Conservation (phyloP, 2,329 filamentous ascomycete species). For the Aureobasidium vineae region DNA sequence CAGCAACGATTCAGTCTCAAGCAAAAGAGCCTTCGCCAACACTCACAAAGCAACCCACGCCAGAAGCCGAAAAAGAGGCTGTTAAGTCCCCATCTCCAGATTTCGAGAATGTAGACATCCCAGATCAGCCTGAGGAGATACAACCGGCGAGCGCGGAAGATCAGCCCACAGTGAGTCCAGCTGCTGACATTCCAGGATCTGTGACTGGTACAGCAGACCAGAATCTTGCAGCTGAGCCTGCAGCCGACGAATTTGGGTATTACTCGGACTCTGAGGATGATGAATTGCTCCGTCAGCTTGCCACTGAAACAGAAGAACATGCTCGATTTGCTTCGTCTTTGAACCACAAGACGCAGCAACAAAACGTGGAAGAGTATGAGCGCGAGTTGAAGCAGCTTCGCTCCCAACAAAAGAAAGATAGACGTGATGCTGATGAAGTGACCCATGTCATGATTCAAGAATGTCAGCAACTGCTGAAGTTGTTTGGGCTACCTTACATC, state of each 20-base stretch:
- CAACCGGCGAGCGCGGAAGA: background rate
- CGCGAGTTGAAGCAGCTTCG: constrained; percentile 81
- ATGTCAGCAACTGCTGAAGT: constrained; percentile 82
- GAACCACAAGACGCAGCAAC: constrained; percentile 68
- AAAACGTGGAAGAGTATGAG: constrained; percentile 79
- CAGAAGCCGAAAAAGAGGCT: constrained; percentile 28
- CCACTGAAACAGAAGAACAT: constrained; percentile 88
- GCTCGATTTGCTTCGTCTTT: constrained; percentile 86
- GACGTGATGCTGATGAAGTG: constrained; percentile 93
- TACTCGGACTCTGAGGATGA: constrained; percentile 87
- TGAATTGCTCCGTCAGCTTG: constrained; percentile 80
- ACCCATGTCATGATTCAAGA: constrained; percentile 95
- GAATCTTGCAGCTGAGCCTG: constrained; percentile 30
- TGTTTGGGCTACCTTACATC: constrained; percentile 94
- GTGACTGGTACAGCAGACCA: constrained; percentile 30
- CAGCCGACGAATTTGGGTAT: constrained; percentile 45
- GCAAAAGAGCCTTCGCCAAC: constrained; percentile 30
- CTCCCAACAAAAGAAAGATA: constrained; percentile 93
- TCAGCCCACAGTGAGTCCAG: background rate
- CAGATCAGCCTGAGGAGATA: constrained; percentile 29
- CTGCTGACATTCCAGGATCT: background rate
- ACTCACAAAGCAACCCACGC: constrained; percentile 12
- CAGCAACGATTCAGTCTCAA: background rate
- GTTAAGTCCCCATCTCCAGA: constrained; percentile 39
- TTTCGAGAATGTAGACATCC: constrained; percentile 52